phyloP scores from a whole-genome alignment of 2,329 filamentous ascomycete genomes.

The Teratosphaeria viscida region DNA sequence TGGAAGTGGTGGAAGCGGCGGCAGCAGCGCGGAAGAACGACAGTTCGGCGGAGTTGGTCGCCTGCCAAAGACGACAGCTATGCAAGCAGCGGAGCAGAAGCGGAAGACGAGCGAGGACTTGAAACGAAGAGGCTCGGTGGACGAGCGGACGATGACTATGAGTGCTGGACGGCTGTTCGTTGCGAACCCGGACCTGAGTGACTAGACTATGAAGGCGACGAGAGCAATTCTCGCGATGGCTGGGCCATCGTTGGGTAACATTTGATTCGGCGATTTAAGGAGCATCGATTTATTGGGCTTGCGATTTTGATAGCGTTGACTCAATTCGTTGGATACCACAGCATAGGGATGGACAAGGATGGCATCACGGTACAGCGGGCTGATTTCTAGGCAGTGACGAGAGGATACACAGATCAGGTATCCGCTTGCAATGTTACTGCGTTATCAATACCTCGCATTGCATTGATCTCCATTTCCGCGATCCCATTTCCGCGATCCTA shows the following conservation, averaged over 20 bases:
- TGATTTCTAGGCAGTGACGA: background rate
- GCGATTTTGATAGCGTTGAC: constrained; percentile 2
- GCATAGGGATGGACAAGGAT: constrained; percentile 3
- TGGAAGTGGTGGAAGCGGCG: constrained; percentile 33
- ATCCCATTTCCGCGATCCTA: no score
- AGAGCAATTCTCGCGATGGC: background rate
- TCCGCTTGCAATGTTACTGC: background rate
- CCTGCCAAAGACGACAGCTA: constrained; percentile 33
- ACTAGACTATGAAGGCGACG: constrained; percentile 19
- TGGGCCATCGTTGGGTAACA: background rate
- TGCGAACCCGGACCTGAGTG: constrained; percentile 65
- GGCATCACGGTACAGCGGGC: background rate
- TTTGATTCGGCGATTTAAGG: background rate
- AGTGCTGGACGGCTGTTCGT: constrained; percentile 62
- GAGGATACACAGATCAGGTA: background rate
- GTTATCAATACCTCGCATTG: no score
- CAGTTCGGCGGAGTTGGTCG: constrained; percentile 45
- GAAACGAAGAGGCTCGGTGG: constrained; percentile 67
- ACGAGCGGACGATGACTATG: constrained; percentile 70
- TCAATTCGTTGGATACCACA: constrained; percentile 7
- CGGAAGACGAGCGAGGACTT: constrained; percentile 61
- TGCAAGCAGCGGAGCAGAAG: constrained; percentile 43
- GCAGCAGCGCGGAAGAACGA: constrained; percentile 40
- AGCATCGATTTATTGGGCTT: background rate
- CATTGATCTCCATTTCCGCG: no score